Conservation (phyloP, 2,329 filamentous ascomycete species). For the Aureobasidium sp. region DNA sequence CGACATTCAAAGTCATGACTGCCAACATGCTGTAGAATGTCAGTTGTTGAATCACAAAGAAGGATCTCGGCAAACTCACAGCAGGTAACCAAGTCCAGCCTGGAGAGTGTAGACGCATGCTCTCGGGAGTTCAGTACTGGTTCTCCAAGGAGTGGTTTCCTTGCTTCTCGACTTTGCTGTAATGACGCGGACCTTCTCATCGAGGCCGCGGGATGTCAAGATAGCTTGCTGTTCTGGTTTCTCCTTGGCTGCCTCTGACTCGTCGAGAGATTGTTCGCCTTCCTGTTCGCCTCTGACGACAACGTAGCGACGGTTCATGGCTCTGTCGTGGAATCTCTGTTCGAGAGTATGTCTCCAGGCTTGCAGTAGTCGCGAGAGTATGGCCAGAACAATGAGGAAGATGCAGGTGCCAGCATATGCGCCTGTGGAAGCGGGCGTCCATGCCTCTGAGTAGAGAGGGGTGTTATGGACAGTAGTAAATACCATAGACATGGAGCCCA, state of each 20-base stretch:
- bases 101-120: constrained; percentile 64
- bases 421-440: constrained; percentile 65
- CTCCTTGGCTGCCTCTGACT: constrained; percentile 17
- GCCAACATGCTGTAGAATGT: constrained; percentile 66
- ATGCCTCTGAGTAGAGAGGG: constrained; percentile 59
- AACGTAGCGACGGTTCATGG: constrained; percentile 69
- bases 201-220: constrained; percentile 65
- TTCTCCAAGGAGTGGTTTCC: constrained; percentile 63
- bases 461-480: constrained; percentile 61
- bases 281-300: constrained; percentile 58
- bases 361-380: constrained; percentile 61
- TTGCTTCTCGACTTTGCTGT: constrained; percentile 44
- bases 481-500: constrained; percentile 44
- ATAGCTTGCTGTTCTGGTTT: constrained; percentile 59
- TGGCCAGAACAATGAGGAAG: constrained; percentile 73
- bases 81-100: constrained; percentile 72
- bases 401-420: constrained; percentile 85
- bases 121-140: constrained; percentile 70
- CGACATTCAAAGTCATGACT: constrained; percentile 83
- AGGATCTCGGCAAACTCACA: constrained; percentile 53
- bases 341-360: constrained; percentile 58
- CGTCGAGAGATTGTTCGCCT: constrained; percentile 12
- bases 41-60: constrained; percentile 18
- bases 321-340: constrained; percentile 63
- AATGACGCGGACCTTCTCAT: constrained; percentile 73